Base-by-base conservation (phyloP, 73 alveolate species). In the Uronychia setigera region DNA sequence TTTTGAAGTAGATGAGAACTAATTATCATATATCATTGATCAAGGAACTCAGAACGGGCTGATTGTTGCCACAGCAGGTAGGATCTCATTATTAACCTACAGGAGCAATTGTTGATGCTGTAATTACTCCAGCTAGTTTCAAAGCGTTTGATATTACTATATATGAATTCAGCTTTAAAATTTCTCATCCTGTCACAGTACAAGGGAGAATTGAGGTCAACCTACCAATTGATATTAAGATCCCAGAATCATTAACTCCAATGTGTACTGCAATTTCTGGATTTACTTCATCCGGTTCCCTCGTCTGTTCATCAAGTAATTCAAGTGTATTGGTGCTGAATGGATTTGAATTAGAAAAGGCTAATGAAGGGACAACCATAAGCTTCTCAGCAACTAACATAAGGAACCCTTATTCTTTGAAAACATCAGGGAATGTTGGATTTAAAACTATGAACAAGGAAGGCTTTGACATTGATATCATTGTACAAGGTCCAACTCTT, bases 401-500 rank as follows among this genome's bases (percentile, higher is more conserved):
- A 27, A 31, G 46, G 1, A 82, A 82, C 74, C 89, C 89, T n/a
- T 57, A 58, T 19, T 74, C 89, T 74, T 14, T 60, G 33, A 29
- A 32, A 26, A 80, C 82, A 35, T 58, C 84, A 1, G 78, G 67
- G 1, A 0, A 59, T 0, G 33, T 82, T 74, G 60, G 30, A 34
- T 14, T 82, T 0, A n/a, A 74, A 1, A 82, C 89, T 1, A 13
- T 29, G 46, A 35, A 82, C 0, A n/a, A 33, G 9, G 79, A 35
- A 19, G 82, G 60, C 26, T 82, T 58, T 29, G 77, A n/a, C 33
- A 82, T 82, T 82, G 89, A 82, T 74, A 14, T 57, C 5, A 82
- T 82, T 1, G 29, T 1, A 11, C 0, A 30, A 11, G 83, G 83
- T 0, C 60, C 74, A 14, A 74, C 78, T 11, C 35, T 82, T 19